Percentiles rank a stretch among this genome's conserved stretches.
Conservation (phyloP, 2,329 filamentous ascomycete genomes). For the Hypoxylon rubiginosum region DNA sequence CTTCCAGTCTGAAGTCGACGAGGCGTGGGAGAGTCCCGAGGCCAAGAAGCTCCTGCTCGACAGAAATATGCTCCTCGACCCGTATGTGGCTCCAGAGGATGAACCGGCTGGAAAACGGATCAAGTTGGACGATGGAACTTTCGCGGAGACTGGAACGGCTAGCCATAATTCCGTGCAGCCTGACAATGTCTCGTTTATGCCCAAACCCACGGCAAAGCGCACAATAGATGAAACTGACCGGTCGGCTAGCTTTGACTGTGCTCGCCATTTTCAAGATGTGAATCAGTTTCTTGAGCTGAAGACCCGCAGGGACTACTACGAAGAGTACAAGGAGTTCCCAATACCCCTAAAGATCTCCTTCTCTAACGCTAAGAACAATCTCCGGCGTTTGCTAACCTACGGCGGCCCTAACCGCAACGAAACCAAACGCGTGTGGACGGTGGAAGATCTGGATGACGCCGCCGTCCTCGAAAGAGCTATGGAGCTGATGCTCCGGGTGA, state of each 20-base stretch:
- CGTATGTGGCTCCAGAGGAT: conserved; percentile 4
- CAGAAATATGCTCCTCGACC: conserved; percentile 36
- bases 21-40: conserved; percentile 43
- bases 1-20: conserved; percentile 46
- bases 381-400: conserved; percentile 46
- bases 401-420: conserved; percentile 12
- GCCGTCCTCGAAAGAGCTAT: conserved; percentile 48
- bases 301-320: conserved; percentile 43
- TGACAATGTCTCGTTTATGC: neutral
- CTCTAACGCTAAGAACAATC: conserved; percentile 45
- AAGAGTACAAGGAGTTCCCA: conserved; percentile 45
- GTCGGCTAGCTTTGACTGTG: neutral
- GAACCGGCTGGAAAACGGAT: conserved; percentile 10
- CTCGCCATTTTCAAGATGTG: neutral
- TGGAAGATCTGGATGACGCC: conserved; percentile 38
- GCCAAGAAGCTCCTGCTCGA: conserved; percentile 37
- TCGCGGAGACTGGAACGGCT: neutral
- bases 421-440: conserved; percentile 21
- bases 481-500: conserved; percentile 47
- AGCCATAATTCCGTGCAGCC: neutral
- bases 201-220: neutral
- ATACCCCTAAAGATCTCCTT: conserved; percentile 36
- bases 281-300: conserved; percentile 35
- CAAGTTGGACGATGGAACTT: conserved; percentile 9
- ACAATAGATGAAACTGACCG: neutral